Conservation (phyloP, 148 eudicot genomes). For the Rhododendron henanense region DNA sequence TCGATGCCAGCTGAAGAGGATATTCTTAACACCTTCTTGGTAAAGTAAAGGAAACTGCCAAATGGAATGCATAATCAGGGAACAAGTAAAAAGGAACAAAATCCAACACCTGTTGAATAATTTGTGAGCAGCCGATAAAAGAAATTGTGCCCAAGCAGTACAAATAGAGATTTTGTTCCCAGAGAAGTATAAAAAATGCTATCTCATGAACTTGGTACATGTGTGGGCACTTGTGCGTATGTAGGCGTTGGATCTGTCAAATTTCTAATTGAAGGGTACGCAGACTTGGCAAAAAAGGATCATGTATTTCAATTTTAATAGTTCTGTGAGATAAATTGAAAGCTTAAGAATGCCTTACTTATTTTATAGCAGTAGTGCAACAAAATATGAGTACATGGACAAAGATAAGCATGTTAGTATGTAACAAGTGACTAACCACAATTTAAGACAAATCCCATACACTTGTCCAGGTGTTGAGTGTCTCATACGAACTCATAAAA, state of each 20-base stretch:
- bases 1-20: slow-evolving; percentile 84
- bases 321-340: no score
- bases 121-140: background rate
- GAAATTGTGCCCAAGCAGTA: background rate
- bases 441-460: background rate
- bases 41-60: slow-evolving; percentile 79
- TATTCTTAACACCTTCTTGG: slow-evolving; percentile 94
- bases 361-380: background rate
- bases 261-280: background rate
- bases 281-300: no score
- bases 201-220: no score
- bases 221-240: background rate
- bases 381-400: background rate
- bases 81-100: background rate
- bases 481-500: background rate
- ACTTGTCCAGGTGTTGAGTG: background rate
- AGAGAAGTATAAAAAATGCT: background rate
- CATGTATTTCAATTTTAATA: no score
- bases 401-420: no score
- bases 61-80: background rate
- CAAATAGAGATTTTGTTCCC: no score
- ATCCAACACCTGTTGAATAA: background rate
- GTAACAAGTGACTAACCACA: no score
- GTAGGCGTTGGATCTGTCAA: background rate
- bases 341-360: no score